Percentiles rank a stretch among this genome's conserved stretches.
Evolutionary conservation across 768 basidiomycete species (phyloP).

Genomic region (Lactarius indigo): DNA sequence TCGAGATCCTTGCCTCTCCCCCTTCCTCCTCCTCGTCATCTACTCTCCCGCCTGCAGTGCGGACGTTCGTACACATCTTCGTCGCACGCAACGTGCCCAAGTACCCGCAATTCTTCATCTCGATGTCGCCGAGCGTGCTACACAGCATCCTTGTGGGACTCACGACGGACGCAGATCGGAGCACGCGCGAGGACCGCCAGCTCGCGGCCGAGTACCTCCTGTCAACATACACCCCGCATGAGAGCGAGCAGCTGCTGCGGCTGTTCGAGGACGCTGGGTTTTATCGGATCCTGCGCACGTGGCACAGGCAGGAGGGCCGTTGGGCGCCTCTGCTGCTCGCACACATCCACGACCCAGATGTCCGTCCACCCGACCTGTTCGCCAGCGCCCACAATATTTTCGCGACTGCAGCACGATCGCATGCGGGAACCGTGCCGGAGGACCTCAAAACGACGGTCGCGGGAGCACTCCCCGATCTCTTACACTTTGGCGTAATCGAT

Average conservation of each 20-base stretch:
- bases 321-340: conserved; percentile 76
- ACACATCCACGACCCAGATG: conserved; percentile 69
- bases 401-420: conserved; percentile 40
- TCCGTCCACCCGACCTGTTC: conserved; percentile 60
- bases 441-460: conserved; percentile 55
- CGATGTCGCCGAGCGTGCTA: conserved; percentile 58
- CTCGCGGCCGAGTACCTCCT: conserved; percentile 91
- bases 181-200: conserved; percentile 90
- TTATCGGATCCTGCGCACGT: conserved; percentile 81
- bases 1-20: conserved; percentile 57
- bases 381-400: conserved; percentile 63
- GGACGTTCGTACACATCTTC: conserved; percentile 91
- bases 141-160: conserved; percentile 77
- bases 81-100: conserved; percentile 95
- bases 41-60: conserved; percentile 55
- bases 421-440: conserved; percentile 49
- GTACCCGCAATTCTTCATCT: conserved; percentile 80
- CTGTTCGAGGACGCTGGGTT: conserved; percentile 85
- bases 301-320: conserved; percentile 69
- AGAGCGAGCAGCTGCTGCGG: conserved; percentile 58
- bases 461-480: conserved; percentile 59
- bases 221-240: conserved; percentile 85
- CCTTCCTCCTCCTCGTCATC: conserved; percentile 35
- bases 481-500: conserved; percentile 54
- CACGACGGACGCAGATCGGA: conserved; percentile 66